Percentiles rank a stretch among this genome's conserved stretches.
Conservation (phyloP, 768 basidiomycete genomes). For the Porphyrellus cyaneotinctus region DNA sequence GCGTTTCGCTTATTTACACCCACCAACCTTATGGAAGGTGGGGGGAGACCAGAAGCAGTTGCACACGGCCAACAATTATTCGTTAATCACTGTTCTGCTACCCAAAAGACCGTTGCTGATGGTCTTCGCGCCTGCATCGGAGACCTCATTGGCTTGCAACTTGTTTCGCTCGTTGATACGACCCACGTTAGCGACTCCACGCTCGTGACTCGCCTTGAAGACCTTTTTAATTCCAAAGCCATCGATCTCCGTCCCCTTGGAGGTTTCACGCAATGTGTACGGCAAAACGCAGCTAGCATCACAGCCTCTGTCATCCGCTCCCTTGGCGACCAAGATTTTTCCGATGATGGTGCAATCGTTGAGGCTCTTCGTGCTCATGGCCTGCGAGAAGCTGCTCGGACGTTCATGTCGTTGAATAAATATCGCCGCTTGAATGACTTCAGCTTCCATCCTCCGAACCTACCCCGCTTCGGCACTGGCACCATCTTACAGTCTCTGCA, state of each 20-base stretch:
- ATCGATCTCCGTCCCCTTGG: slow-evolving; percentile 28
- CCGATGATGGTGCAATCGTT: slow-evolving; percentile 46
- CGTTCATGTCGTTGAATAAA: slow-evolving; percentile 49
- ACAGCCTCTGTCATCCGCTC: slow-evolving; percentile 56
- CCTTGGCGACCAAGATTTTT: slow-evolving; percentile 65
- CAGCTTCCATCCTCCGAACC: slow-evolving; percentile 57
- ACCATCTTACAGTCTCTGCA: slow-evolving; percentile 51
- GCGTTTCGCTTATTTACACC: slow-evolving; percentile 68
- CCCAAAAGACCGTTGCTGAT: slow-evolving; percentile 45
- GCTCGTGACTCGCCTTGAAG: slow-evolving; percentile 31
- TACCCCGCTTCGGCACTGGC: slow-evolving; percentile 52
- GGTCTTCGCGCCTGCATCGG: slow-evolving; percentile 64
- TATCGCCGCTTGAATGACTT: slow-evolving; percentile 50
- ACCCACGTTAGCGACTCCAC: slow-evolving; percentile 16
- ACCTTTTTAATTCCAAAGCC: slow-evolving; percentile 33
- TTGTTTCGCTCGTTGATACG: slow-evolving; percentile 45
- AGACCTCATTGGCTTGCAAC: slow-evolving; percentile 61
- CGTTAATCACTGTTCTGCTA: slow-evolving; percentile 55
- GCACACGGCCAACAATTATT: slow-evolving; percentile 46
- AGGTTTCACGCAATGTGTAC: slow-evolving; percentile 36
- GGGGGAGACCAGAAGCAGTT: slow-evolving; percentile 24
- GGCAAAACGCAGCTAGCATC: slow-evolving; percentile 51
- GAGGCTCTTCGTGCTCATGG: slow-evolving; percentile 38
- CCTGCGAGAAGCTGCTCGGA: slow-evolving; percentile 35
- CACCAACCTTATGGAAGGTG: slow-evolving; percentile 52